phyloP scores from a whole-genome alignment of 495 filamentous ascomycete species.

The Penicillium angulare region DNA sequence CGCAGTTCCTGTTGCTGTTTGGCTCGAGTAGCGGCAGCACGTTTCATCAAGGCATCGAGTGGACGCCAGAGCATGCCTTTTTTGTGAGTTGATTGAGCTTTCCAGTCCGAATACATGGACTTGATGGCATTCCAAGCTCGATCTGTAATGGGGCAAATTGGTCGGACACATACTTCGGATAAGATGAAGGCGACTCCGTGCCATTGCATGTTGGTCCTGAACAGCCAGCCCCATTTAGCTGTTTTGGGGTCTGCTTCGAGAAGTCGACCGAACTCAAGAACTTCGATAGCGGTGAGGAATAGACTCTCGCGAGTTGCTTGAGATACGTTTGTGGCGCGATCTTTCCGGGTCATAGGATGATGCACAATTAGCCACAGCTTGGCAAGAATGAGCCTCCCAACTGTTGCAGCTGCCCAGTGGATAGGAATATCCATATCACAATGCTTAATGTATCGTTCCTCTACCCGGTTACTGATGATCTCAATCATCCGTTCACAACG shows the following conservation, averaged over 20 bases:
- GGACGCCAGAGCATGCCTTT: slow-evolving; percentile 72
- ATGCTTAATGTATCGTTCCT: slow-evolving; percentile 55
- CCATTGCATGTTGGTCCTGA: slow-evolving; percentile 79
- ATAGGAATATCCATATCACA: slow-evolving; percentile 58
- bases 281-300: slow-evolving; percentile 72
- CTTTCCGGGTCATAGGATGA: slow-evolving; percentile 55
- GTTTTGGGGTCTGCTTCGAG: slow-evolving; percentile 62
- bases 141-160: slow-evolving; percentile 66
- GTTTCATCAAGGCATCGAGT: slow-evolving; percentile 67
- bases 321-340: slow-evolving; percentile 36
- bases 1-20: slow-evolving; percentile 33
- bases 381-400: slow-evolving; percentile 65
- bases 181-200: slow-evolving; percentile 76
- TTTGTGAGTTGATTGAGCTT: slow-evolving; percentile 50
- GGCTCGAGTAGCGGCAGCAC: slow-evolving; percentile 46
- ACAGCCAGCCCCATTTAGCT: slow-evolving; percentile 77
- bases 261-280: slow-evolving; percentile 68
- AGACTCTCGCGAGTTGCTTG: slow-evolving; percentile 66
- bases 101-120: slow-evolving; percentile 54
- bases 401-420: slow-evolving; percentile 68
- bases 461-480: slow-evolving; percentile 60
- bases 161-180: slow-evolving; percentile 72
- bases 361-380: slow-evolving; percentile 66
- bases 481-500: slow-evolving; percentile 63
- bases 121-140: slow-evolving; percentile 79